These are phyloP conservation scores for Thraustotheca clavata DNA, from an alignment of 352 stramenopile species.

Conservation along the genomic window DNA sequence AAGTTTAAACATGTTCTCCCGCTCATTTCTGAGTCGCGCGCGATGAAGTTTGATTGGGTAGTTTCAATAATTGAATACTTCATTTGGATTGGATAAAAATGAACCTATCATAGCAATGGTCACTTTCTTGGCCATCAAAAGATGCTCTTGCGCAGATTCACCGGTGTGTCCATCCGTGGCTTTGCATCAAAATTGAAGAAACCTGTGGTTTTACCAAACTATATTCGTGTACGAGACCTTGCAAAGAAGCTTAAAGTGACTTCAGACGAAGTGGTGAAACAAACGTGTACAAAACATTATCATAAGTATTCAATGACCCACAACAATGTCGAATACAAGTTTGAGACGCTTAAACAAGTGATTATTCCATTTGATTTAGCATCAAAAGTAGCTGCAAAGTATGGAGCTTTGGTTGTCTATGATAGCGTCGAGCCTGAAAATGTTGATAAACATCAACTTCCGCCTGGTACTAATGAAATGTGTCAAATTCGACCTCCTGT, in stretches of 20 bases:
- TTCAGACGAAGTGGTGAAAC: slow-evolving; percentile 63
- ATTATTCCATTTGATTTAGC: slow-evolving; percentile 56
- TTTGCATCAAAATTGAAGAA: slow-evolving; percentile 20
- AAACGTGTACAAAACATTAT: slow-evolving; percentile 43
- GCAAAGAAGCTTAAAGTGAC: slow-evolving; percentile 58
- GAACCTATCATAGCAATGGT: background rate
- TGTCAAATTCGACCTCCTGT: slow-evolving; percentile 56
- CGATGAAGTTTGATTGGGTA: too few species aligned
- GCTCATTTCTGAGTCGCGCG: too few species aligned
- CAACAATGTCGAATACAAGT: slow-evolving; percentile 15
- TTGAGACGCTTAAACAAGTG: slow-evolving; percentile 58
- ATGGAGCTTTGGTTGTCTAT: slow-evolving; percentile 37
- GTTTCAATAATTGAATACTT: too few species aligned
- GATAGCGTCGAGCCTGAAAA: slow-evolving; percentile 47
- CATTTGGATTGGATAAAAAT: background rate
- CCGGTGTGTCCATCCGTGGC: background rate
- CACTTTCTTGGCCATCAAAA: slow-evolving; percentile 9
- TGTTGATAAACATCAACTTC: slow-evolving; percentile 18
- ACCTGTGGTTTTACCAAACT: slow-evolving; percentile 27
- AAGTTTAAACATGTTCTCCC: too few species aligned
- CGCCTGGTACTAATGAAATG: slow-evolving; percentile 20
- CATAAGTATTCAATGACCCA: slow-evolving; percentile 47
- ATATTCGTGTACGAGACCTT: slow-evolving; percentile 65
- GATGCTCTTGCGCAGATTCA: background rate
- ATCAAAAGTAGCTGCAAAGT: slow-evolving; percentile 39